Evolutionary conservation across 345 rosid species (phyloP), one percentile per base, ranked within the genome.

Genomic region (Gossypium stocksii): DNA sequence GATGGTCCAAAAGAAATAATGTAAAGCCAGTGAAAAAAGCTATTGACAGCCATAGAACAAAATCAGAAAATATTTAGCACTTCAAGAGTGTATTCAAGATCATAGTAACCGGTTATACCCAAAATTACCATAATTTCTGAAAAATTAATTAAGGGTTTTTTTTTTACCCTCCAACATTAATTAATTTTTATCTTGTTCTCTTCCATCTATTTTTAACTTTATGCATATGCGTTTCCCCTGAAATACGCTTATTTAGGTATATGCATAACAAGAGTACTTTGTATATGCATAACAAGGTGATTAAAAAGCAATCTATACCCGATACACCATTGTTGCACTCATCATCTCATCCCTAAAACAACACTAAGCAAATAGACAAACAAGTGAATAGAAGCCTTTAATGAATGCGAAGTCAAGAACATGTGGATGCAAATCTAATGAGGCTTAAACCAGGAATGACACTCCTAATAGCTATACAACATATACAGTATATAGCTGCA

Each of bases 1-100:
- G 57, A 67, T 16, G 74, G 69, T 45, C 19, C 66, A 78, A 49
- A 75, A 9, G 17, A 23, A 72, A 48, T 67, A 43, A 22, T 10
- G 27, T 22, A 72, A 66, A 77, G 49, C 25, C 6, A 19, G 44
- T 10, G 34, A 14, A 34, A 70, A 70, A 70, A 6, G 51, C 38
- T 41, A 41, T 5, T 14, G 64, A 71, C 48, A 71, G 7, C 19
- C 27, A 19, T 7, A 12, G 29, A 38, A 71, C 29, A 54, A 71
- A 56, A 71, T 6, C 34, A 41, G 38, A 71, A 38, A 7, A 38
- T 12, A 43, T 38, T 38, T 12, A 10, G 64, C 49, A 71, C 51
- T 71, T 54, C 34, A 54, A 54, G 38, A 54, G 51, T 17, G 7
- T 41, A 53, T 16, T 15, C 25, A 51, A n/a, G 25, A 52, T 19